Evolutionary conservation across 2,329 filamentous ascomycete species (phyloP).

Genomic region (Diaporthe sp.): DNA sequence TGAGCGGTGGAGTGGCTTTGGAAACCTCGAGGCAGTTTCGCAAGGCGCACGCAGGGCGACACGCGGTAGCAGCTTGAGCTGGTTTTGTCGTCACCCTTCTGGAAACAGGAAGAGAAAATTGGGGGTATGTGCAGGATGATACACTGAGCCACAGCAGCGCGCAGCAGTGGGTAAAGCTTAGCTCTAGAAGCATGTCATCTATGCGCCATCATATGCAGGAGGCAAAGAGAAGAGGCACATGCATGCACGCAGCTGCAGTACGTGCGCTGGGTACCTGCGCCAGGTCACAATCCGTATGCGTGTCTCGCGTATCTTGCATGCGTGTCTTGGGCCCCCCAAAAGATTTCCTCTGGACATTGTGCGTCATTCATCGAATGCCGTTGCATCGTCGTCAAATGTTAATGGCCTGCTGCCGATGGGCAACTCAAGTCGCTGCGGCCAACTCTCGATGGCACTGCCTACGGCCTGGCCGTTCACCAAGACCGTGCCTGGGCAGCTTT

Average conservation of each 20-base stretch:
- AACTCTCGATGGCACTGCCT: not conserved
- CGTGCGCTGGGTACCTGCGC: not conserved
- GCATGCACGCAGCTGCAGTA: not conserved
- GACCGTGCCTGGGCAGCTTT: not conserved
- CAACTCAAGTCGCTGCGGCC: not conserved
- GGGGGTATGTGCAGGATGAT: conserved; percentile 8
- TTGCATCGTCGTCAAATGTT: not conserved
- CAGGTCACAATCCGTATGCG: conserved; percentile 14
- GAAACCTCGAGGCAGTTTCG: conserved; percentile 6
- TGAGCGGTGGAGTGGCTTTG: not conserved
- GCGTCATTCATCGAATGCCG: not conserved
- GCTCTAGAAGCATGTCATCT: not conserved
- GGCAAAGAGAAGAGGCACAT: not conserved
- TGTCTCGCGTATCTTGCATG: conserved; percentile 18
- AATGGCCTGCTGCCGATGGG: not conserved
- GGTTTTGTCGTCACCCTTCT: not conserved
- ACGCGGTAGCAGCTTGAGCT: not conserved
- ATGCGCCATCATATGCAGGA: not conserved
- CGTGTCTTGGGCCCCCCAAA: not conserved
- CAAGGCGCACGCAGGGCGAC: not conserved
- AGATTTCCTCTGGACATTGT: not conserved
- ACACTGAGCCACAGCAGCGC: not conserved
- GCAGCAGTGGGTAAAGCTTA: not conserved
- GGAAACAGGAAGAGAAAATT: conserved; percentile 5
- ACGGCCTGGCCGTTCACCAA: not conserved